Base-by-base conservation (phyloP, 2,329 filamentous ascomycete species). In the Epicoccum nigrum region DNA sequence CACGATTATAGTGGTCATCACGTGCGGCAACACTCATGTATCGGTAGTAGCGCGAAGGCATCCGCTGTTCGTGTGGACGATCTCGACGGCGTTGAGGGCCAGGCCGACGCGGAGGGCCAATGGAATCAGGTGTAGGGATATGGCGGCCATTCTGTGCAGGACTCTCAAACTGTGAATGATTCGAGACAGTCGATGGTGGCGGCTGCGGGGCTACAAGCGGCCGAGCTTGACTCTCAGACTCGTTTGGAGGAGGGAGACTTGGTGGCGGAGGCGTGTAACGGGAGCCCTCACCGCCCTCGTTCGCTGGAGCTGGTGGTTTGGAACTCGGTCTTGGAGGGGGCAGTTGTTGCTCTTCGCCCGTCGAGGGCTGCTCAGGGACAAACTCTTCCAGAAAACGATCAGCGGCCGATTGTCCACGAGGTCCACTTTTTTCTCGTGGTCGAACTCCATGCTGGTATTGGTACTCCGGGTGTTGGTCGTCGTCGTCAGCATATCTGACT, bases 341-440 rank as follows among this genome's bases (percentile, higher is more conserved):
- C 13, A 46, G 56, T 17, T 53, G 49, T 25, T 58, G 57, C 27
- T 58, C 31, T 39, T 64, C 65, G 31, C 50, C 56, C 8, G 50
- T 19, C 41, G 56, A 33, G 20, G 58, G 46, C 32, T 63, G 60
- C 13, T 52, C 56, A 23, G 64, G 66, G 7, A 63, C 59, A 34
- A 71, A 63, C 7, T 71, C 70, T 23, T 70, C 67, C 13, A 73
- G 42, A 39, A 73, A 73, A 19, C 69, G 68, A 51, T 72, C 70
- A 23, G 70, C 70, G 9, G 67, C 68, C 28, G 68, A 64, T 23
- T 64, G 61, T 8, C 58, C 65, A 45, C 56, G 56, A 32, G 59
- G 43, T 17, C 59, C 58, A 45, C 62, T 67, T 3, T 45, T 52
- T 7, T 69, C 64, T 17, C 55, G 59, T 9, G 55, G 55, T 41